Base-by-base conservation (phyloP, 2,329 filamentous ascomycete genomes). In the Lasiodiplodia theobromae region DNA sequence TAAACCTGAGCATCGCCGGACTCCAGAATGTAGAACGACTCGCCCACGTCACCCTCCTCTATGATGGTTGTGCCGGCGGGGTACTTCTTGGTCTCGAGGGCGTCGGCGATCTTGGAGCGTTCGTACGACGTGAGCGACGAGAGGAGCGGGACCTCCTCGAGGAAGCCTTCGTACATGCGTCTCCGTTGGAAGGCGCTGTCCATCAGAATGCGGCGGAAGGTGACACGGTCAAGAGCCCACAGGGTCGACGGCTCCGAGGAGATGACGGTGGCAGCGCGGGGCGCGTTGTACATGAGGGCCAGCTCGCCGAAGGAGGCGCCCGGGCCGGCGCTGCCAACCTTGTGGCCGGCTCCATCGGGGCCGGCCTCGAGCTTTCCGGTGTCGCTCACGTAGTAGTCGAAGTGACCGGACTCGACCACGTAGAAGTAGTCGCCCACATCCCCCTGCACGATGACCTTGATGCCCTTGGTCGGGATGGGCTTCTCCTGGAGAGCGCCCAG, bases 371-470 rank as follows among this genome's bases (percentile, higher is more conserved):
- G 86, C 51, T 88, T 84, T 70, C 96, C 95, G 11, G 86, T 86
- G 14, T 86, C 80, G 79, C 97, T 94, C 81, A 98, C 94, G 77
- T 96, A 93, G 68, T 98, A 91, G 74, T 97, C 93, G 76, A 98
- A 98, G 25, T 86, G 86, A 51, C 96, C 96, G 72, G 91, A 92
- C 79, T 99, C 96, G 21, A 98, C 94, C 31, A 99, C 90, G 79
- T 99, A 99, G 83, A 99, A 99, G 84, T 92, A 98, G 81, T 99
- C 96, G 53, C 96, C 96, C 0, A 94, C 91, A 76, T 98, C 96
- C 67, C 96, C 96, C 83, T 99, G 96, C 62, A 90, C 91, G 73
- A 99, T 98, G 69, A 99, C 93, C 86, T 97, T 86, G 78, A 90
- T 90, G 72, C 89, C 95, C 82, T 96, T 96, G 71, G 93, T 93